A percentile compares a stretch with the other conserved stretches of the same genome.
Evolutionary conservation across 2,329 filamentous ascomycete genomes (phyloP).

Genomic region (Aureobasidium zeae): DNA sequence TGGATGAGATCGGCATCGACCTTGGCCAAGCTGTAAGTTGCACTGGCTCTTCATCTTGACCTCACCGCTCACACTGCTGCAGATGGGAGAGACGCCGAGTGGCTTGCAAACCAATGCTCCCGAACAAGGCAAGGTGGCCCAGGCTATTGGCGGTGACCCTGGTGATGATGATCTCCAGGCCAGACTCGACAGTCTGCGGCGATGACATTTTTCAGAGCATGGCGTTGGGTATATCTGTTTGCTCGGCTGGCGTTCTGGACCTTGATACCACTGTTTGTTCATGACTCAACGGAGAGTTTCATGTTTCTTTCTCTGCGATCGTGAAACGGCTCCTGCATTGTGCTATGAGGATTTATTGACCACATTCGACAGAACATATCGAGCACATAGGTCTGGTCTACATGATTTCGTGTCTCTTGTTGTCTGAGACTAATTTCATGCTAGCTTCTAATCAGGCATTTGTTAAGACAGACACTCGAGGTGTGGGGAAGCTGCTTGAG

Average conservation of each 20-base stretch:
- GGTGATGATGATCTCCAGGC: slow-evolving; percentile 87
- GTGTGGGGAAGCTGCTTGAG: slow-evolving; percentile 6
- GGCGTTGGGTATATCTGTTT: slow-evolving; percentile 5
- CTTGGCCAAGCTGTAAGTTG: slow-evolving; percentile 72
- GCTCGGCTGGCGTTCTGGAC: slow-evolving; percentile 13
- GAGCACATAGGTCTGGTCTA: neutral
- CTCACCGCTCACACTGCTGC: slow-evolving; percentile 17
- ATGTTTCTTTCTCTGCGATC: too few relatives aligned
- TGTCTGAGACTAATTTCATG: too few relatives aligned
- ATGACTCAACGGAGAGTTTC: too few relatives aligned
- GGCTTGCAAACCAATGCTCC: slow-evolving; percentile 67
- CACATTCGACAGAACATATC: neutral
- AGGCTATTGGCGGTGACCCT: slow-evolving; percentile 68
- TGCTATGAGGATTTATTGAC: too few relatives aligned
- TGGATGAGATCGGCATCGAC: slow-evolving; percentile 95
- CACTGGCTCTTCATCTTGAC: neutral
- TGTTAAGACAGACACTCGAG: too few relatives aligned
- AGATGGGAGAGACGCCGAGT: slow-evolving; percentile 88
- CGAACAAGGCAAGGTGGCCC: slow-evolving; percentile 69
- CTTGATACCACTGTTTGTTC: neutral
- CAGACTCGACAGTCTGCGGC: slow-evolving; percentile 68
- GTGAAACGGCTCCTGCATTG: too few relatives aligned
- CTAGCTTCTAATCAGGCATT: too few relatives aligned
- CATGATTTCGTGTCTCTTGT: too few relatives aligned
- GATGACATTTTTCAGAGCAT: slow-evolving; percentile 19